These are phyloP conservation scores for Pleodorina starrii DNA, from an alignment of 139 green algal genomes.

Conservation along the genomic window DNA sequence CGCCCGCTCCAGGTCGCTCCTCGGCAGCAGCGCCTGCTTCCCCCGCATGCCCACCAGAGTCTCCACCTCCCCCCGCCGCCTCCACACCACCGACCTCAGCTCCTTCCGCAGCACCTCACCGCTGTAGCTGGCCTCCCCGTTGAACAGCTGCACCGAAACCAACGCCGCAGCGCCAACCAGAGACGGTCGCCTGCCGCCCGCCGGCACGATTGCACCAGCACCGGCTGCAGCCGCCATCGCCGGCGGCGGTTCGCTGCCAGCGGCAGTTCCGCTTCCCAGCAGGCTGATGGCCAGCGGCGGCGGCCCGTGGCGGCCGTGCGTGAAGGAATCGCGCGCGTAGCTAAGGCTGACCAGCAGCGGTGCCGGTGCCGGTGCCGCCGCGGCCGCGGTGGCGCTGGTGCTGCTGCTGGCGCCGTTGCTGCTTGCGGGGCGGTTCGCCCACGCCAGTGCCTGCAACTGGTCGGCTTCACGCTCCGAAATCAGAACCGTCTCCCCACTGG, in stretches of 20 bases:
- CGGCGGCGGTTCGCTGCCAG: too few species aligned
- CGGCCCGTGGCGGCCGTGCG: too few species aligned
- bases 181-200: conserved; percentile 27
- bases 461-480: conserved; percentile 71
- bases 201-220: background rate
- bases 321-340: background rate
- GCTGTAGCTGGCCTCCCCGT: conserved; percentile 57
- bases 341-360: background rate
- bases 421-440: background rate
- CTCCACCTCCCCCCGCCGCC: conserved; percentile 46
- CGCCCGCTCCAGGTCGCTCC: conserved; percentile 62
- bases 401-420: background rate
- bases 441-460: conserved; percentile 32
- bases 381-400: too few species aligned
- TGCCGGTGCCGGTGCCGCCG: background rate
- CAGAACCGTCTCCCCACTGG: conserved; percentile 53
- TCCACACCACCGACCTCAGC: conserved; percentile 44
- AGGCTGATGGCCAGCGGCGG: background rate
- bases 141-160: too few species aligned
- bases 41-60: conserved; percentile 58
- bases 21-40: conserved; percentile 1
- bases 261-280: background rate
- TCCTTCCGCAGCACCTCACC: background rate
- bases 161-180: conserved; percentile 38
- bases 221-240: background rate